Conservation (phyloP, 2,329 filamentous ascomycete genomes). For the Hortaea werneckii region DNA sequence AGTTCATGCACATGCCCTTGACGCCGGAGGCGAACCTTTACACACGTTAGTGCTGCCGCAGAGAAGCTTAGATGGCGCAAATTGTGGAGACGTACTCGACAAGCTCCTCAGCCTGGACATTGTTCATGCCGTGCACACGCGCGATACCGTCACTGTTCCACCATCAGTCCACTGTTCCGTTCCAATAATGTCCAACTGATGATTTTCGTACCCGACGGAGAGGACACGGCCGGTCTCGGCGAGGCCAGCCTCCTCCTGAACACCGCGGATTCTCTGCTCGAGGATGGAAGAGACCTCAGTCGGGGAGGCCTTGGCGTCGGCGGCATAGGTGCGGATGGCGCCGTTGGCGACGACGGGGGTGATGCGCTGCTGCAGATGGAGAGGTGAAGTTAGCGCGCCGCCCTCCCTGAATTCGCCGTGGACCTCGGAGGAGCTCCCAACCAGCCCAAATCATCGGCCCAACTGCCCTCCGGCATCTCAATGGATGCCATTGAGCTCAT, state of each 20-base stretch:
- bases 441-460: slow-evolving; percentile 24
- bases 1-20: slow-evolving; percentile 99
- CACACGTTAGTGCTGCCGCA: slow-evolving; percentile 1
- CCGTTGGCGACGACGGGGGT: slow-evolving; percentile 68
- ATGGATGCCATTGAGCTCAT: slow-evolving; percentile 31
- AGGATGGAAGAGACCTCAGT: slow-evolving; percentile 99
- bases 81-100: slow-evolving; percentile 68
- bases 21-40: slow-evolving; percentile 94
- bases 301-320: slow-evolving; percentile 87
- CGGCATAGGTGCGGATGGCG: slow-evolving; percentile 70
- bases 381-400: slow-evolving; percentile 42
- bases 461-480: slow-evolving; percentile 30
- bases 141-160: slow-evolving; percentile 93
- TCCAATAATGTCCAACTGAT: slow-evolving; percentile 20
- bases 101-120: slow-evolving; percentile 99
- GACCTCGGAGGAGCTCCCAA: slow-evolving; percentile 26
- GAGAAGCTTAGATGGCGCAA: background rate
- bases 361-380: slow-evolving; percentile 62
- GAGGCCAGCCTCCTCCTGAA: slow-evolving; percentile 90
- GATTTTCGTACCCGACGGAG: slow-evolving; percentile 76
- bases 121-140: slow-evolving; percentile 99
- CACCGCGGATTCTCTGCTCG: slow-evolving; percentile 97
- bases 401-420: slow-evolving; percentile 21
- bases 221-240: slow-evolving; percentile 98
- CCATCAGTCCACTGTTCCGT: slow-evolving; percentile 22